Base-by-base conservation (phyloP, 495 filamentous ascomycete species). In the Penicillium fimorum region DNA sequence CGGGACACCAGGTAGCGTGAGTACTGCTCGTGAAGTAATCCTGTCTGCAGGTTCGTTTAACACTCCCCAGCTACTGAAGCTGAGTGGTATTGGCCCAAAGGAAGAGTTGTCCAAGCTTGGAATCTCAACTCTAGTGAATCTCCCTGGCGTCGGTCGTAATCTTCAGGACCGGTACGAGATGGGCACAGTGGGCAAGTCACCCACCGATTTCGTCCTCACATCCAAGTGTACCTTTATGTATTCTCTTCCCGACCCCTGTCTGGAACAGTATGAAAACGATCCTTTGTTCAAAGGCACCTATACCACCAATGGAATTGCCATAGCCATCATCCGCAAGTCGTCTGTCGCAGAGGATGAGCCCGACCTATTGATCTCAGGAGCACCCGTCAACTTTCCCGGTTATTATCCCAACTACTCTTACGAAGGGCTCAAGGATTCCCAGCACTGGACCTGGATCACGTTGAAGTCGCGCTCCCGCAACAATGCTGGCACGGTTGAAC, bases 101-200 rank as follows among this genome's bases (percentile, higher is more conserved):
- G 64, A 59, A 0, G 76, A 86, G 35, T 73, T 90, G 0, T n/a
- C 62, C 10, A 58, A 61, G 1, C 70, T 77, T 51, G 59, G 65
- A 17, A 87, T 89, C 50, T 54, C 71, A 1, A 69, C 84, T 0
- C 47, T 87, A 0, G 62, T 72, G 18, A 77, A 87, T 58, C 73
- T 84, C 0, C 84, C 87, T 0, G 84, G 81, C 15, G 86, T 90
- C 0, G 87, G 87, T 24, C 70, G 71, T 17, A 90, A 90, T 62
- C 70, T 89, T 0, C 85, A 88, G 56, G 85, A 89, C 60, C 81
- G 82, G 53, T 84, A 86, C 62, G 85, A 88, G 59, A 76, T 71
- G 7, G 64, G 71, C 25, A 70, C 84, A 6, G 64, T 76, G 24
- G 79, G 72, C 50, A 69, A 76, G 6, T 72, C 73, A 4, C 75